Conservation (phyloP, 2,329 filamentous ascomycete species). For the Blastomyces gilchristii region DNA sequence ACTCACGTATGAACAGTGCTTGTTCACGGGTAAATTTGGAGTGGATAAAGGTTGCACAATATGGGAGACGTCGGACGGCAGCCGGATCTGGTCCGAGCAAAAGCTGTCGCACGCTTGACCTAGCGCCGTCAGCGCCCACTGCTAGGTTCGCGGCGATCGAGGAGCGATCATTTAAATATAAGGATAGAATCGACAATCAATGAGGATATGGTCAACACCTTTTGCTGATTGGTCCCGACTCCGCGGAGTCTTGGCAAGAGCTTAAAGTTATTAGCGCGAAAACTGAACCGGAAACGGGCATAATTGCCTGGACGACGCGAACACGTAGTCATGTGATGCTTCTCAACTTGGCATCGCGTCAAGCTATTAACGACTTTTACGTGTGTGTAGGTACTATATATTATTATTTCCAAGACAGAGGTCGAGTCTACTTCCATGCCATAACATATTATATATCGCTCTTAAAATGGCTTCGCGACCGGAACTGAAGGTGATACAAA, state of each 20-base stretch:
- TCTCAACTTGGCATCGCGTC: neutral
- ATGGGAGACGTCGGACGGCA: slow-evolving; percentile 32
- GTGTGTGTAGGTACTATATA: neutral
- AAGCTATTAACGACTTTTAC: neutral
- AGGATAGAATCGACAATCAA: no score
- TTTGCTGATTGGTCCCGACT: no score
- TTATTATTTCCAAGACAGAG: neutral
- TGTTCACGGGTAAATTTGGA: slow-evolving; percentile 34
- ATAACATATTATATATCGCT: slow-evolving; percentile 11
- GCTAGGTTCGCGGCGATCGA: slow-evolving; percentile 28
- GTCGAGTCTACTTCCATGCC: neutral
- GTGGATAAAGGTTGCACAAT: slow-evolving; percentile 39
- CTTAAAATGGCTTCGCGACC: slow-evolving; percentile 58
- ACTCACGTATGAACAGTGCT: slow-evolving; percentile 35
- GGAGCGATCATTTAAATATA: slow-evolving; percentile 10
- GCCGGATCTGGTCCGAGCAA: slow-evolving; percentile 31
- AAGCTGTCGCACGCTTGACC: slow-evolving; percentile 53
- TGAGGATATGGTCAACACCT: no score
- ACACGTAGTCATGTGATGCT: slow-evolving; percentile 7
- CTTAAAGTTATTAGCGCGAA: no score
- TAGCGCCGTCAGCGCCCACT: slow-evolving; percentile 58
- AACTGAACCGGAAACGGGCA: no score
- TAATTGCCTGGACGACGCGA: slow-evolving; percentile 11
- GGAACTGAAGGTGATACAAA: slow-evolving; percentile 52
- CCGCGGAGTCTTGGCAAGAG: no score